Conservation (phyloP, 2,329 filamentous ascomycete species). For the Xylaria sp. region DNA sequence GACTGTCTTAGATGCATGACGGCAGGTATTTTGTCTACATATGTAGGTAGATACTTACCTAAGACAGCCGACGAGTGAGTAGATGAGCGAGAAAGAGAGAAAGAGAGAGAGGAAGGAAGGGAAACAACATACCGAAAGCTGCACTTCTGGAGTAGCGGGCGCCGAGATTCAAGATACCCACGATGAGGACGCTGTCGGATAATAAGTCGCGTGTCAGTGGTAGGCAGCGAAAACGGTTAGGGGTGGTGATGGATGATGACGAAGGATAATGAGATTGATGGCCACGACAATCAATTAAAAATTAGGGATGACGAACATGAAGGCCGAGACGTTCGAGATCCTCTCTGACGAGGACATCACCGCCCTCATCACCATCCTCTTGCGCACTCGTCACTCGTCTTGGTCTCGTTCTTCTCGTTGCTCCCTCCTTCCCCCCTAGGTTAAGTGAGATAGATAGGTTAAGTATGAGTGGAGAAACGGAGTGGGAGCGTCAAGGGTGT, state of each 20-base stretch:
- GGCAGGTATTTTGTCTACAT: no score
- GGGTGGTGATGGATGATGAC: background rate
- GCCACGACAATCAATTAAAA: background rate
- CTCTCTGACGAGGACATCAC: slow-evolving; percentile 20
- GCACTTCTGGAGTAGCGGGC: slow-evolving; percentile 52
- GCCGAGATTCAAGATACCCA: slow-evolving; percentile 46
- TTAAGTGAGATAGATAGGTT: no score
- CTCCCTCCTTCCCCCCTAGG: slow-evolving; percentile 13
- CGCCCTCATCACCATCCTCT: slow-evolving; percentile 13
- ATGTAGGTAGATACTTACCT: background rate
- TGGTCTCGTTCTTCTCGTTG: background rate
- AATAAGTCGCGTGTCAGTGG: slow-evolving; percentile 5
- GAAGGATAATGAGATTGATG: background rate
- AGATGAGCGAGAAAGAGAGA: background rate
- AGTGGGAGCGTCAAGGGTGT: background rate
- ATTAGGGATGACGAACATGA: slow-evolving; percentile 19
- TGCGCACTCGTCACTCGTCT: background rate
- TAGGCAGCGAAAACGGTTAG: background rate
- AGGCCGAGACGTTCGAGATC: slow-evolving; percentile 3
- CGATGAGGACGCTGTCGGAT: slow-evolving; percentile 39
- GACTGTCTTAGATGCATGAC: background rate
- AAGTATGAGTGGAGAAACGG: background rate
- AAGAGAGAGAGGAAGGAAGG: background rate
- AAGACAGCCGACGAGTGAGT: slow-evolving; percentile 2
- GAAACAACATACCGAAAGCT: slow-evolving; percentile 51